phyloP scores from a whole-genome alignment of 306 rosid genomes.

The Cyclanthera cordifolia region DNA sequence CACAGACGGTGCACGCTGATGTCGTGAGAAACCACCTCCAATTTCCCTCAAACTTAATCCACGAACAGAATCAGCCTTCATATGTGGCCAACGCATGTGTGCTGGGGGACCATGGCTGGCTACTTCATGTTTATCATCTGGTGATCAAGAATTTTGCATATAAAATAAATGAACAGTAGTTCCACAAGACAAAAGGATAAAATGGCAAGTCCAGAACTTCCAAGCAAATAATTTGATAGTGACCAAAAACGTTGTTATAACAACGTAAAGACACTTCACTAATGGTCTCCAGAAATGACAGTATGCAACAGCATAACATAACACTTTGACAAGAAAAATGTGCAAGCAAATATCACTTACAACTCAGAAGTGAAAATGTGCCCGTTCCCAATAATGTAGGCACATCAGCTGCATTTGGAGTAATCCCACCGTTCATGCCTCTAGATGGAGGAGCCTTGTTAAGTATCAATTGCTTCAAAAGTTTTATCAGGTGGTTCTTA shows the following conservation, averaged over 20 bases:
- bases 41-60: constrained; percentile 90
- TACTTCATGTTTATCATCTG: constrained; percentile 55
- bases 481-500: constrained; percentile 83
- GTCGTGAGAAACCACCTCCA: constrained; percentile 95
- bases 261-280: neutral
- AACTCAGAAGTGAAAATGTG: constrained; percentile 72
- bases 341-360: constrained; percentile 43
- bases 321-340: constrained; percentile 2
- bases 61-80: constrained; percentile 90
- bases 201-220: neutral
- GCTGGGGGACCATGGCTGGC: constrained; percentile 43
- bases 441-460: constrained; percentile 41
- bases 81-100: constrained; percentile 97
- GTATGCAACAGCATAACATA: neutral
- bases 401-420: constrained; percentile 92
- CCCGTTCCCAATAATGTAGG: constrained; percentile 86
- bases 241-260: neutral
- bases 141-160: constrained; percentile 5
- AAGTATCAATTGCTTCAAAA: constrained; percentile 75
- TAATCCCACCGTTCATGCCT: constrained; percentile 40
- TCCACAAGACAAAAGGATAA: neutral
- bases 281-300: neutral
- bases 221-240: neutral
- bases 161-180: constrained; percentile 5
- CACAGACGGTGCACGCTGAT: constrained; percentile 84